Evolutionary conservation across 139 green algal species (phyloP), one percentile per base, ranked within the genome.

Genomic region (Chlorella ohadii): DNA sequence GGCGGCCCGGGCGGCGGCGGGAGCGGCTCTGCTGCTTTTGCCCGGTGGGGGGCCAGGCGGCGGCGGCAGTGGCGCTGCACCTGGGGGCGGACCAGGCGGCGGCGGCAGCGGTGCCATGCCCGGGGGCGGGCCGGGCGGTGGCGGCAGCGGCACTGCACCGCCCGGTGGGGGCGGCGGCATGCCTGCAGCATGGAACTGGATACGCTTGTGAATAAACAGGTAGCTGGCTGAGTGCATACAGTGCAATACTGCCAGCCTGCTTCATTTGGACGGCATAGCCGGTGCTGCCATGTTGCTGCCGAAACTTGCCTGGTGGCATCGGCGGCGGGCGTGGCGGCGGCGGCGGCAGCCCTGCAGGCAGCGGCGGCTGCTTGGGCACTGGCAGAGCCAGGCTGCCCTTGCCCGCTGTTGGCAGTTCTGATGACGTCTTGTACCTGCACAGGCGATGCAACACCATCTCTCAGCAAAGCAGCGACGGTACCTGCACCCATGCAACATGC

Each of bases 311-410:
- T 79, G n/a, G 28, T 17, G 7, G 41, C 59, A 47, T 85, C 22
- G 89, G 90, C 3, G 89, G 89, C 20, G 88, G 83, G 31, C 90
- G 85, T 19, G 68, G 76, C 3, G 79, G 78, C 9, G 74, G 84
- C 71, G 81, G 85, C 3, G 88, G 83, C 25, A 90, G 87, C 0
- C 92, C 92, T 12, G 87, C 55, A 16, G 93, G 93, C 38, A 95
- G 88, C 20, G 92, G 93, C 19, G 92, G 92, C 12, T 89, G 87
- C 39, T 91, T 89, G 22, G 92, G 92, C 33, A 95, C 85, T 0
- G 92, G 94, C 63, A 94, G 78, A 38, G 85, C 39, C 57, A 78
- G 78, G 72, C 66, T 22, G 51, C 51, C 51, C 51, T 59, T 59
- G 51, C 51, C 15, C 33, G 55, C 47, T 74, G 56, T 41, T 57